These are phyloP conservation scores for Beauveria rudraprayagi DNA, from an alignment of 2,329 filamentous ascomycete species.

Conservation along the genomic window DNA sequence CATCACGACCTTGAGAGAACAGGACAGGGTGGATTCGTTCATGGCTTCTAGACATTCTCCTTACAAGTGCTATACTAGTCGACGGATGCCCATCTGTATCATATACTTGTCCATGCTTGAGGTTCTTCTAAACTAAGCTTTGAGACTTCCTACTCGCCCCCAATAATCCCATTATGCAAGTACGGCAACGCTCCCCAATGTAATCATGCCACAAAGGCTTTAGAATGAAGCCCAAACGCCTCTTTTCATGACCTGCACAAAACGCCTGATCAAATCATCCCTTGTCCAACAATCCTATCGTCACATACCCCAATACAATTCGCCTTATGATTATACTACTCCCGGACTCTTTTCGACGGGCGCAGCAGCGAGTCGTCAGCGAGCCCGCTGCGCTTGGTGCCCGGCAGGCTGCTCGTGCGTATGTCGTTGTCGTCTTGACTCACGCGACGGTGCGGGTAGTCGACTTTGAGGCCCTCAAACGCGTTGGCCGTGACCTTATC, in stretches of 20 bases:
- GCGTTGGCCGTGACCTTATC: slow-evolving; percentile 72
- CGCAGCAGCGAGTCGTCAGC: slow-evolving; percentile 69
- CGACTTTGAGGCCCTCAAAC: slow-evolving; percentile 80
- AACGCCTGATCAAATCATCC: background rate
- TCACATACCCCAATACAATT: background rate
- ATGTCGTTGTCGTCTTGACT: slow-evolving; percentile 96
- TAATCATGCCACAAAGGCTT: background rate
- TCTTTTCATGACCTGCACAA: background rate
- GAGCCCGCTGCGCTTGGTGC: slow-evolving; percentile 80
- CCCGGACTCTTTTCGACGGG: slow-evolving; percentile 55
- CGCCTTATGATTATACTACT: slow-evolving; percentile 21
- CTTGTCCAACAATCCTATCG: background rate
- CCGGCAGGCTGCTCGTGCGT: slow-evolving; percentile 77
- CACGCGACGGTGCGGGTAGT: slow-evolving; percentile 84
- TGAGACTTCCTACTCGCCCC: background rate
- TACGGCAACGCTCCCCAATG: background rate
- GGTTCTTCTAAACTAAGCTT: too few relatives aligned
- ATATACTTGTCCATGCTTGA: background rate
- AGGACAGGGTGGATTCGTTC: too few relatives aligned
- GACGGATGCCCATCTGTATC: too few relatives aligned
- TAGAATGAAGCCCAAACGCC: background rate
- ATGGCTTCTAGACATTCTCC: too few relatives aligned
- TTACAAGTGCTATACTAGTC: too few relatives aligned
- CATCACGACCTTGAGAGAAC: too few relatives aligned
- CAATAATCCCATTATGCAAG: background rate